Evolutionary conservation across 164 flowering plant genomes (phyloP).

Genomic region (Macadamia tetraphylla): DNA sequence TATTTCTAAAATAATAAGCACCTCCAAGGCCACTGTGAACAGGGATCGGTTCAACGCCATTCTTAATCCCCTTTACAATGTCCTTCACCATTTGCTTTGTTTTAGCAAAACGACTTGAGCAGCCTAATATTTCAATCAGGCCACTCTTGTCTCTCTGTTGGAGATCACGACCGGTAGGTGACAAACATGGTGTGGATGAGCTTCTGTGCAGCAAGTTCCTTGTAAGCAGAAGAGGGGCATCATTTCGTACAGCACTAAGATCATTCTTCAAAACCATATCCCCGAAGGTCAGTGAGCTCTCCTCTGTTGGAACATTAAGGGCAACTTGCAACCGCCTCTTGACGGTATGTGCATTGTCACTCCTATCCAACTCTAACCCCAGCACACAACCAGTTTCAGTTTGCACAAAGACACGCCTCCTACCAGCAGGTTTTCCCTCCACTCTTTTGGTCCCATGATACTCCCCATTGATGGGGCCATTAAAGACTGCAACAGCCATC

Average conservation of each 20-base stretch:
- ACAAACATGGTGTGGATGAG: slow-evolving; percentile 65
- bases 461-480: slow-evolving; percentile 32
- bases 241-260: slow-evolving; percentile 35
- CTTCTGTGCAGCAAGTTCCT: slow-evolving; percentile 50
- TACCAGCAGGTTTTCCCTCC: neutral
- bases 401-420: slow-evolving; percentile 9
- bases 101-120: slow-evolving; percentile 26
- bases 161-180: slow-evolving; percentile 47
- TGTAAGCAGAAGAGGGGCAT: slow-evolving; percentile 47
- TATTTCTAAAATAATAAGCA: slow-evolving; percentile 54
- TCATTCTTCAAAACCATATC: slow-evolving; percentile 41
- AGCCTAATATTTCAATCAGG: slow-evolving; percentile 52
- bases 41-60: slow-evolving; percentile 51
- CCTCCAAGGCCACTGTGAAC: slow-evolving; percentile 61
- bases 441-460: slow-evolving; percentile 29
- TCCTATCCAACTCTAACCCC: slow-evolving; percentile 3
- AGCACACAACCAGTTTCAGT: neutral
- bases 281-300: slow-evolving; percentile 38
- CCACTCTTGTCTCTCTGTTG: slow-evolving; percentile 50
- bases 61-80: slow-evolving; percentile 43
- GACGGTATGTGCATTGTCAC: slow-evolving; percentile 43
- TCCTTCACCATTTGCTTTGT: slow-evolving; percentile 43
- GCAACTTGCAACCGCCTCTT: slow-evolving; percentile 40
- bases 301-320: slow-evolving; percentile 40
- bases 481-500: slow-evolving; percentile 18